Evolutionary conservation across 257 asterid species (phyloP), one percentile per base, ranked within the genome.

Genomic region (Voacanga thouarsii): DNA sequence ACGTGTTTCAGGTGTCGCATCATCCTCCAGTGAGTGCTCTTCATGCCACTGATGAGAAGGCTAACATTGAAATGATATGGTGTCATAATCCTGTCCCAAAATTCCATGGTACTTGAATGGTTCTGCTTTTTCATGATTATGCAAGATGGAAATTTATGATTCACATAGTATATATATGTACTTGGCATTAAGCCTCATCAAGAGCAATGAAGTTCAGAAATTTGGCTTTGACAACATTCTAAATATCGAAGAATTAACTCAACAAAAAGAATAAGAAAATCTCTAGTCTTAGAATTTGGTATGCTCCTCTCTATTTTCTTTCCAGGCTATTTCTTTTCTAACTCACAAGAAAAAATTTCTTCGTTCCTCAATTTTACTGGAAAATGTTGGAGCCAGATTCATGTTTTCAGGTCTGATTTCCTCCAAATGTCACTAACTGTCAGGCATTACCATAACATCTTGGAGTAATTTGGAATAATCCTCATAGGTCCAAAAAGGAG

Each of bases 1-100:
- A 18, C 15, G 47, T 57, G 61, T 55, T n/a, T n/a, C 78, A 90
- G 97, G 97, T 94, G 61, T 94, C 96, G 0, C 97, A 94, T 87
- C 97, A 94, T 76, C 99, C 99, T 75, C 98, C 99, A 1, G 96
- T 89, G 57, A 77, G 91, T 12, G 98, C 95, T 7, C 91, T 95
- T 66, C 96, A 91, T 37, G 99, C 98, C 59, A 95, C 96, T 1
- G 96, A 93, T 73, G 98, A 90, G 66, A 86, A 82, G 16, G 71
- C 85, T 5, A 85, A 88, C 82, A 81, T 93, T 8, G 90, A 95
- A 74, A 61, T 89, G 47, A 26, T 87, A 51, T 91, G 97, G 94
- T 93, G 97, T 50, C 96, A 91, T 77, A 84, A 85, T 69, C 89
- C 91, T 44, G 63, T 84, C 2, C 89, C 98, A 2, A 91, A 86